Evolutionary conservation across 2,329 filamentous ascomycete genomes (phyloP), one percentile per base, ranked within the genome.

Genomic region (Monosporascus sp.): DNA sequence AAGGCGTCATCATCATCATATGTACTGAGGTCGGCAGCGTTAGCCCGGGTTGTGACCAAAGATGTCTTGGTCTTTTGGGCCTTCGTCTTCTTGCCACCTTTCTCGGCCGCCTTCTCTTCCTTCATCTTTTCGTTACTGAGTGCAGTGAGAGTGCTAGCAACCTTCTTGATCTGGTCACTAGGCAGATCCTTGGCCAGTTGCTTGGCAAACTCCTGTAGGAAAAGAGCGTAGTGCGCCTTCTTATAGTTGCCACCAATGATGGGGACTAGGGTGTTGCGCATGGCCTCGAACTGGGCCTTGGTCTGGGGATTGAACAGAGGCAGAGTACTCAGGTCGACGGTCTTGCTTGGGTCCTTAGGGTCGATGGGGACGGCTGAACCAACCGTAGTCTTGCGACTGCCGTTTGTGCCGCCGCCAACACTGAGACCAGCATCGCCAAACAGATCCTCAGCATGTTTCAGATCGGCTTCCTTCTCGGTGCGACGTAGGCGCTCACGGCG

Each of bases 71-170:
- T 96, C 85, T 97, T 97, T 57, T 90, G 88, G 5, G 92, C 92
- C 82, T 97, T 97, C 63, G 80, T 85, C 85, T 97, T 99, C 88
- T 97, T 99, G 66, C 87, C 89, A 52, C 89, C 86, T 80, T 96
- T 97, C 60, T 96, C 91, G 3, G 89, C 84, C 4, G 87, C 86
- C 81, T 97, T 97, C 81, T 99, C 94, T 72, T 97, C 92, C 78
- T 91, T 95, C 87, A 97, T 87, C 81, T 96, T 97, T 82, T 97
- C 94, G 70, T 99, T 99, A 69, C 90, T 83, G 53, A 96, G 80
- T 5, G 91, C 87, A n/a, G 92, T 96, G 66, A 99, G 74, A 5
- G 83, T 81, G 71, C 89, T 95, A 14, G 91, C 84, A 60, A 96
- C 84, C 80, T 97, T 97, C 83, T 97, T 97, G 74, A 97, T 92